Conservation (phyloP, 352 stramenopile species). For the Pythium phragmitis region DNA sequence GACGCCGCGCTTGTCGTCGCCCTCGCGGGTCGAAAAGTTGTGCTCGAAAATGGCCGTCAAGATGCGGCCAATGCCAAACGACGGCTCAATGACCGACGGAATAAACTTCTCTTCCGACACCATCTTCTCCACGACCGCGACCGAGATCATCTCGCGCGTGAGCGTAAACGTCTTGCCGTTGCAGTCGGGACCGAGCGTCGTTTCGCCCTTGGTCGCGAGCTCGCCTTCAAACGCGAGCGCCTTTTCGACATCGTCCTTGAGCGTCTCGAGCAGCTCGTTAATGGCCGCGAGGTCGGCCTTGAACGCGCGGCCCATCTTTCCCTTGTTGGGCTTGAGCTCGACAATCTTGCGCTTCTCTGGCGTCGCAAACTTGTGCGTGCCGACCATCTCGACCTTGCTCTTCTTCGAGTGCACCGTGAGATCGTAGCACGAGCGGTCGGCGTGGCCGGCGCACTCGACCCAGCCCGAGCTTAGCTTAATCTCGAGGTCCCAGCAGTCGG, state of each 20-base stretch:
- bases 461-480: constrained; percentile 98
- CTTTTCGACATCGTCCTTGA: constrained; percentile 91
- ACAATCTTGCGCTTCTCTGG: constrained; percentile 94
- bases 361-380: constrained; percentile 87
- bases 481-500: constrained; percentile 99
- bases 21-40: constrained; percentile 96
- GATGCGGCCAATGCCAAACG: constrained; percentile 98
- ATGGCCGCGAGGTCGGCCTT: constrained; percentile 90
- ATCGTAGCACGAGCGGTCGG: constrained; percentile 99
- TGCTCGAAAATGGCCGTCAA: constrained; percentile 98
- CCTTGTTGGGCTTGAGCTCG: constrained; percentile 96
- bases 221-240: constrained; percentile 89
- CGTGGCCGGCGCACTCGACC: constrained; percentile 99
- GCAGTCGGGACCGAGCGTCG: constrained; percentile 86
- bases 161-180: constrained; percentile 91
- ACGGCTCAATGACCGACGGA: constrained; percentile 98
- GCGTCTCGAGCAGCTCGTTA: constrained; percentile 62
- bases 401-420: constrained; percentile 88
- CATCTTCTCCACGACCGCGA: constrained; percentile 94
- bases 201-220: constrained; percentile 88
- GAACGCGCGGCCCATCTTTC: constrained; percentile 95
- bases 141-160: constrained; percentile 94
- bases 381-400: constrained; percentile 87
- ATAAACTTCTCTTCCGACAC: constrained; percentile 98
- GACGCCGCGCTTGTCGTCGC: constrained; percentile 96